These are phyloP conservation scores for Aschersonia sp. DNA, from an alignment of 2,329 filamentous ascomycete genomes.

Conservation along the genomic window DNA sequence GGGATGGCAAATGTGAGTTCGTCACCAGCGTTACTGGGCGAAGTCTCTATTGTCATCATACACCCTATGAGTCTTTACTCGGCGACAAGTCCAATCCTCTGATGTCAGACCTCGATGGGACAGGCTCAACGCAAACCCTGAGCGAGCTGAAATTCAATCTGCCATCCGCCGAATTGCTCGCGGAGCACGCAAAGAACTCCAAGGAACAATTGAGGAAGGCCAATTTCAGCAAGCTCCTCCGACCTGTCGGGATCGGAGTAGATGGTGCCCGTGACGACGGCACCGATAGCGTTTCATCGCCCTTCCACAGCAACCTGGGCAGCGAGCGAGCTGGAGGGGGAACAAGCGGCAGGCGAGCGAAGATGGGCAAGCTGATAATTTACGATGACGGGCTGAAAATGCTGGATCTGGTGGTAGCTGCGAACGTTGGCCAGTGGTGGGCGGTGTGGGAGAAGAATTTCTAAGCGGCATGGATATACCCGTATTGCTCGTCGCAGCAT, in stretches of 20 bases:
- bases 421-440: constrained; percentile 92
- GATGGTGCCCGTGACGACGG: constrained; percentile 17
- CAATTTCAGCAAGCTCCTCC: constrained; percentile 28
- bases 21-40: constrained; percentile 62
- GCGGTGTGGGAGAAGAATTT: constrained; percentile 57
- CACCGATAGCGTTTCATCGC: constrained; percentile 23
- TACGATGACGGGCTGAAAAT: constrained; percentile 87
- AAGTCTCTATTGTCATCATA: constrained; percentile 59
- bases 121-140: constrained; percentile 22
- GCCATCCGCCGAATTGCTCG: constrained; percentile 41
- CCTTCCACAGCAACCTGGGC: constrained; percentile 61
- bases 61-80: constrained; percentile 31
- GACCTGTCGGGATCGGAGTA: constrained; percentile 12
- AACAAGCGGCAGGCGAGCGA: constrained; percentile 71
- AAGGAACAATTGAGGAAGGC: constrained; percentile 21
- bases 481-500: too few relatives aligned
- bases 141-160: constrained; percentile 88
- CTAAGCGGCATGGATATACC: constrained; percentile 6
- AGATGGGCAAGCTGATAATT: constrained; percentile 85
- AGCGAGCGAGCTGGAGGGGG: constrained; percentile 78
- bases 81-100: constrained; percentile 26
- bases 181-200: constrained; percentile 16
- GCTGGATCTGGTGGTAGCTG: constrained; percentile 81
- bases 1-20: constrained; percentile 81
- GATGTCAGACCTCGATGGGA: constrained; percentile 18